Percentiles rank a stretch among this genome's conserved stretches.
phyloP scores from a whole-genome alignment of 306 rosid genomes.

The Coriaria nepalensis region DNA sequence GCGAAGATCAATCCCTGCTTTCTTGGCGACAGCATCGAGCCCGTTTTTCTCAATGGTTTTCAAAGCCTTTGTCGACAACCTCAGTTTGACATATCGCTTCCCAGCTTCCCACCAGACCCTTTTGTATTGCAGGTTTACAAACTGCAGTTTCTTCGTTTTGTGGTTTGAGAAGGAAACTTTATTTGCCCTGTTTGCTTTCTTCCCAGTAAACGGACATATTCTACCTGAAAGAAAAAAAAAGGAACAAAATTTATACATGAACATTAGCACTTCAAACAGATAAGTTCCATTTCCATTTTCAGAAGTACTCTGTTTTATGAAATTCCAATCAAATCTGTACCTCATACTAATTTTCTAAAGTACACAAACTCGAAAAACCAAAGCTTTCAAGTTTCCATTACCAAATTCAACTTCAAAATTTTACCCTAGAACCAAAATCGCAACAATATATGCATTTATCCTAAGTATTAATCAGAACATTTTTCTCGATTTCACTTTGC shows the following conservation, averaged over 20 bases:
- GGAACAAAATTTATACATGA: neutral
- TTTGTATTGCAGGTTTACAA: constrained; percentile 91
- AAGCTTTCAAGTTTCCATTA: too few relatives aligned
- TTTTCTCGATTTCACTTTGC: too few relatives aligned
- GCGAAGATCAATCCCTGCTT: constrained; percentile 85
- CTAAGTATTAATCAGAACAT: too few relatives aligned
- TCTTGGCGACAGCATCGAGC: constrained; percentile 89
- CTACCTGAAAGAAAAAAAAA: constrained; percentile 34
- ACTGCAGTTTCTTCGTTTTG: constrained; percentile 83
- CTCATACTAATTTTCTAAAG: too few relatives aligned
- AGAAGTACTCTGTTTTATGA: too few relatives aligned
- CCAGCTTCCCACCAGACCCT: constrained; percentile 98
- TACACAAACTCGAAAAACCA: too few relatives aligned
- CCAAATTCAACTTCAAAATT: too few relatives aligned
- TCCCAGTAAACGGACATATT: constrained; percentile 79
- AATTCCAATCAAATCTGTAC: too few relatives aligned
- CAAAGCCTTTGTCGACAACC: constrained; percentile 81
- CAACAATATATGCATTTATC: too few relatives aligned
- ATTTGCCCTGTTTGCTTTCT: constrained; percentile 84
- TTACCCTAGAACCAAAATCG: too few relatives aligned
- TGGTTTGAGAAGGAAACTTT: constrained; percentile 73
- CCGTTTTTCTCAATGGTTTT: constrained; percentile 96
- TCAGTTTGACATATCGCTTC: constrained; percentile 78
- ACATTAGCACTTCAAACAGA: neutral
- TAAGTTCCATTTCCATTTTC: neutral